A percentile compares a stretch with the other conserved stretches of the same genome.
These are phyloP conservation scores for Hydnomerulius pinastri DNA, from an alignment of 768 basidiomycete species.

Conservation along the genomic window DNA sequence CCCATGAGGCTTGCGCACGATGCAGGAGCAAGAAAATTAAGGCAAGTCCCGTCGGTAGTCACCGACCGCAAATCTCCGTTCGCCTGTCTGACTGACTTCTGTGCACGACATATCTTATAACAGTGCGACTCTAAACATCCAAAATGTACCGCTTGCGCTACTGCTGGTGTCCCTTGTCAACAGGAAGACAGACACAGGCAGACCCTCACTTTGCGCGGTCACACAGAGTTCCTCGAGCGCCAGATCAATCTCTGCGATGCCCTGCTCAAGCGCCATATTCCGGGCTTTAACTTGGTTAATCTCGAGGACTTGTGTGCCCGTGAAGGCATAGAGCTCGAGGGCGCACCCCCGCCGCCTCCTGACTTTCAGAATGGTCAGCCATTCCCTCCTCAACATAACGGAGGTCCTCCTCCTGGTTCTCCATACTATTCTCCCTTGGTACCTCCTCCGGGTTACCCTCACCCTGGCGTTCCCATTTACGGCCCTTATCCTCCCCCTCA, in stretches of 20 bases:
- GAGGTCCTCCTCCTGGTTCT: conserved; percentile 28
- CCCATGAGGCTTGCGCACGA: conserved; percentile 90
- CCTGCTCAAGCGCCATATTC: conserved; percentile 72
- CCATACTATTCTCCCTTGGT: conserved; percentile 38
- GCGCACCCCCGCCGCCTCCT: conserved; percentile 22
- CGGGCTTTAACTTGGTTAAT: conserved; percentile 64
- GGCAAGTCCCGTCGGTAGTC: conserved; percentile 67
- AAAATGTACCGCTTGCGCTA: conserved; percentile 81
- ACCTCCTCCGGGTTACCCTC: conserved; percentile 48
- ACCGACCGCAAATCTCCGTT: conserved; percentile 85
- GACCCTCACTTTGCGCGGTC: conserved; percentile 81
- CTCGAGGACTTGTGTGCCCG: conserved; percentile 65
- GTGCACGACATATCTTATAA: conserved; percentile 29
- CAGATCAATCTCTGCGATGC: conserved; percentile 78
- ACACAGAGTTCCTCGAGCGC: conserved; percentile 80
- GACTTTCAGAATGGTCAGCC: conserved; percentile 36
- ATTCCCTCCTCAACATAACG: conserved; percentile 30
- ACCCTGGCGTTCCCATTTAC: conserved; percentile 43
- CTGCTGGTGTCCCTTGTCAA: conserved; percentile 76
- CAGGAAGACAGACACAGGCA: conserved; percentile 89
- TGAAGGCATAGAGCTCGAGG: conserved; percentile 62
- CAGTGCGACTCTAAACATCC: conserved; percentile 93
- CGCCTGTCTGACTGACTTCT: conserved; percentile 44
- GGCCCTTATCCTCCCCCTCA: conserved; percentile 46
- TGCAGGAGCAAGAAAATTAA: conserved; percentile 98